phyloP scores from a whole-genome alignment of 2,329 filamentous ascomycete species.

The Chalaropsis thielavioides region DNA sequence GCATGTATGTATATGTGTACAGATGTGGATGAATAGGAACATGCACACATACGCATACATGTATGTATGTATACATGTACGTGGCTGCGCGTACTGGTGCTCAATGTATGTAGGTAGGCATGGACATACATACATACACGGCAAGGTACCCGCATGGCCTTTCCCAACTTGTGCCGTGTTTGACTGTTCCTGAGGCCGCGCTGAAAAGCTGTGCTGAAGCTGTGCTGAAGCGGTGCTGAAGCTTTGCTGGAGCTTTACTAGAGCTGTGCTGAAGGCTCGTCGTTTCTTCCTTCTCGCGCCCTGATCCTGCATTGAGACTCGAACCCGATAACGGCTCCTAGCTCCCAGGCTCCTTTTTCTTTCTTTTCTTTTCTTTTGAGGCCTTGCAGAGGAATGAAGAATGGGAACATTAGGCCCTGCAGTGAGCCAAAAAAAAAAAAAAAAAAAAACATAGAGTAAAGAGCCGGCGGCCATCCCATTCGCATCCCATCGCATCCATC shows the following conservation, averaged over 20 bases:
- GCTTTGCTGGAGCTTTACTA: no score
- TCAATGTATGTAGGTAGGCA: not conserved
- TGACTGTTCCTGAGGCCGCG: conserved; percentile 9
- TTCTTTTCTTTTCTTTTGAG: not conserved
- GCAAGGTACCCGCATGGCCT: conserved; percentile 4
- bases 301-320: not conserved
- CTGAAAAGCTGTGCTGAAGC: conserved; percentile 2
- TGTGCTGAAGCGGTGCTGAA: conserved; percentile 2
- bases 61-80: not conserved
- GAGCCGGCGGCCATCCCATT: not conserved
- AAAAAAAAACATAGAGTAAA: not conserved
- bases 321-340: not conserved
- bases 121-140: not conserved
- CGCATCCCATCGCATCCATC: no score
- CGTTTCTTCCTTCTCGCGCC: not conserved
- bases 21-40: not conserved
- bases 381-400: not conserved
- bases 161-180: not conserved
- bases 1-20: no score
- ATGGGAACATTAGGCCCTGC: not conserved
- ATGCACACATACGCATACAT: not conserved
- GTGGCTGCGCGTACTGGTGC: not conserved
- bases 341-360: not conserved
- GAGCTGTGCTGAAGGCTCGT: not conserved
- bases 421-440: not conserved